Conservation (phyloP, 768 basidiomycete species). For the Termitomyces sp. region DNA sequence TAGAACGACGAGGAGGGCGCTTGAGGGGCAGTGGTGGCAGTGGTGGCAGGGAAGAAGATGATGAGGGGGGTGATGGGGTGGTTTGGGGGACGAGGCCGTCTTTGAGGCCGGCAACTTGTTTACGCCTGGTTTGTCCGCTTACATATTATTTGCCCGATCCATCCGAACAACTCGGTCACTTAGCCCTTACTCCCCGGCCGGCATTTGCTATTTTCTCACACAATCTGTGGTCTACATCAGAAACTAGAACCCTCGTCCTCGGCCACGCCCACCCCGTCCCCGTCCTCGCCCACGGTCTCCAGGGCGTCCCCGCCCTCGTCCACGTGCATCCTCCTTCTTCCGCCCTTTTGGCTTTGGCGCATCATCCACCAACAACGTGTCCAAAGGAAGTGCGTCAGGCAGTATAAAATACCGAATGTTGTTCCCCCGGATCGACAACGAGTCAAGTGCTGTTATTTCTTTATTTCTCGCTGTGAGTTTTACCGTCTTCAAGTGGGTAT, state of each 20-base stretch:
- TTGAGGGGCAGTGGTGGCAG: constrained; percentile 2
- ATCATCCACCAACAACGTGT: constrained; percentile 96
- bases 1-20: neutral
- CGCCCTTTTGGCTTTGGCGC: constrained; percentile 92
- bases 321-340: constrained; percentile 82
- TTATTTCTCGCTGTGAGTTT: constrained; percentile 94
- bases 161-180: constrained; percentile 20
- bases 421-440: constrained; percentile 93
- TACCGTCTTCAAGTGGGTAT: constrained; percentile 96
- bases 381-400: constrained; percentile 95
- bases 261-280: constrained; percentile 40
- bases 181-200: constrained; percentile 3
- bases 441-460: constrained; percentile 82
- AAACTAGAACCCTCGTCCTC: constrained; percentile 27
- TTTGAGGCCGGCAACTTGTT: constrained; percentile 29
- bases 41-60: constrained; percentile 14
- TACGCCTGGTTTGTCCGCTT: constrained; percentile 29
- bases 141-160: constrained; percentile 24
- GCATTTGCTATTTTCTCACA: neutral
- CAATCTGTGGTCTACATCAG: neutral
- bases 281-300: constrained; percentile 54
- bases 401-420: constrained; percentile 96
- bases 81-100: constrained; percentile 12
- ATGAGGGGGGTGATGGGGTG: constrained; percentile 12
- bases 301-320: constrained; percentile 52